phyloP scores from a whole-genome alignment of 2,329 filamentous ascomycete species.

The Xylaria sp. region DNA sequence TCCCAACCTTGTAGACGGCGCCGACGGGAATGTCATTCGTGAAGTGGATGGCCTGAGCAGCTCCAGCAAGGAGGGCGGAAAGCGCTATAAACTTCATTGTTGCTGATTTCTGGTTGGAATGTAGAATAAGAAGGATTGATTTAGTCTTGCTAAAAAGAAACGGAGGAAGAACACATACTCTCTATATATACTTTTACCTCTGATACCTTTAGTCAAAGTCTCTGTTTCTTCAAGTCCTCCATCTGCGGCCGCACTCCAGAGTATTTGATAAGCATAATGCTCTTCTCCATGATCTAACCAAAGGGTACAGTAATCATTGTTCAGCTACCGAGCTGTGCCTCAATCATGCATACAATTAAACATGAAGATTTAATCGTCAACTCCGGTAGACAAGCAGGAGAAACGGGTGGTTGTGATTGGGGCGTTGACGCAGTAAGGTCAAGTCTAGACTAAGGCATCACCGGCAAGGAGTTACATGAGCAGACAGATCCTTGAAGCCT shows the following conservation, averaged over 20 bases:
- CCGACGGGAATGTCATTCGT: conserved; percentile 19
- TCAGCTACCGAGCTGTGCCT: not conserved
- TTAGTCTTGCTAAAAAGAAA: not conserved
- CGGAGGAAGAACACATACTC: not conserved
- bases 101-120: not conserved
- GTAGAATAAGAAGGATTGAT: not conserved
- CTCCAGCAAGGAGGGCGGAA: conserved; percentile 17
- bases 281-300: not conserved
- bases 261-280: not conserved
- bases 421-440: not conserved
- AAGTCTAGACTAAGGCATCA: not conserved
- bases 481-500: not conserved
- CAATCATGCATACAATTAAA: not conserved
- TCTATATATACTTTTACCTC: not conserved
- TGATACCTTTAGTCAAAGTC: not conserved
- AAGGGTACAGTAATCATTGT: conserved; percentile 1
- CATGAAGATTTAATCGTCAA: not conserved
- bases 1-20: conserved; percentile 11
- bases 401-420: not conserved
- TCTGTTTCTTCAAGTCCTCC: not conserved
- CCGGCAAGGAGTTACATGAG: not conserved
- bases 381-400: not conserved
- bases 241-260: not conserved
- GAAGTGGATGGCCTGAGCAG: conserved; percentile 9
- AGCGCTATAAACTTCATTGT: conserved; percentile 9